Conservation (phyloP, 2,329 filamentous ascomycete species). For the Metarhizium anisopliae region DNA sequence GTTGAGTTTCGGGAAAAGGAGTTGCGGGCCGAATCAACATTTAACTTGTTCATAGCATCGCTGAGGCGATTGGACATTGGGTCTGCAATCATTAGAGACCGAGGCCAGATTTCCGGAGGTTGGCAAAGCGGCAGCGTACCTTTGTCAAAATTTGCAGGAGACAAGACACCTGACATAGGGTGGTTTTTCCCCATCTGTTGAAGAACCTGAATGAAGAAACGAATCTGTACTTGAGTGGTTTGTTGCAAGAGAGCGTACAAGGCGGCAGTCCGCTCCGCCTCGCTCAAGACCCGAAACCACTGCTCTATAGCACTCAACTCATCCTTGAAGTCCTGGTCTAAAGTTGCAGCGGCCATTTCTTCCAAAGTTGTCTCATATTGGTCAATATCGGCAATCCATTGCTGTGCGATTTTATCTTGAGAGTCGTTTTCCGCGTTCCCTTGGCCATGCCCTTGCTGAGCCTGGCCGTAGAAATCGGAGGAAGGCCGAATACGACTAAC, state of each 20-base stretch:
- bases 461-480: slow-evolving; percentile 86
- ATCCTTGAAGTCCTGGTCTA: slow-evolving; percentile 99
- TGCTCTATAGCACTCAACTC: slow-evolving; percentile 98
- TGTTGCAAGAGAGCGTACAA: slow-evolving; percentile 94
- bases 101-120: not conserved
- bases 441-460: slow-evolving; percentile 58
- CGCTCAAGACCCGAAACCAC: slow-evolving; percentile 96
- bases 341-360: slow-evolving; percentile 97
- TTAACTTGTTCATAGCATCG: slow-evolving; percentile 94
- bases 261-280: slow-evolving; percentile 91
- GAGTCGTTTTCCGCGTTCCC: slow-evolving; percentile 65
- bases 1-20: slow-evolving; percentile 75
- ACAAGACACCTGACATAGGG: slow-evolving; percentile 91
- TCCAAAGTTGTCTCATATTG: slow-evolving; percentile 98
- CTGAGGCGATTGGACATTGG: slow-evolving; percentile 93
- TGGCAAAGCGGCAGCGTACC: slow-evolving; percentile 41
- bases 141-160: slow-evolving; percentile 94
- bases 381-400: slow-evolving; percentile 98
- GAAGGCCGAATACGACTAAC: slow-evolving; percentile 82
- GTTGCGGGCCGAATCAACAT: slow-evolving; percentile 76
- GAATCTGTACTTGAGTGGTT: slow-evolving; percentile 96
- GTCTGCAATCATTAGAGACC: slow-evolving; percentile 44
- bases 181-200: slow-evolving; percentile 99
- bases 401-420: slow-evolving; percentile 87
- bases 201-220: slow-evolving; percentile 97